These are phyloP conservation scores for Glycine soja DNA, from an alignment of 306 rosid genomes.

Conservation along the genomic window DNA sequence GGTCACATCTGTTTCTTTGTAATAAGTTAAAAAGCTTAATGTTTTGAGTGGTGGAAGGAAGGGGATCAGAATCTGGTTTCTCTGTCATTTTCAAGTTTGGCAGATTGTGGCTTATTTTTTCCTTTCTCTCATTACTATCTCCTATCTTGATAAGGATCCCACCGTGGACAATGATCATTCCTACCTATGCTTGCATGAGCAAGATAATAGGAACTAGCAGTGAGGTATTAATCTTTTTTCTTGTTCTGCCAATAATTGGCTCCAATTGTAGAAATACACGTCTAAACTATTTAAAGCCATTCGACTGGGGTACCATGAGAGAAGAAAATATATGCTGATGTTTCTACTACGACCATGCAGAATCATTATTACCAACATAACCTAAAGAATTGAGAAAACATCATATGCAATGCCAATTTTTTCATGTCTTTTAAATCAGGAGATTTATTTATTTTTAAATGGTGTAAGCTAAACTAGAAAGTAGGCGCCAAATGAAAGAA, in stretches of 20 bases:
- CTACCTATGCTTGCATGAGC: background rate
- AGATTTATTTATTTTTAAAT: background rate
- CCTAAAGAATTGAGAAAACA: slow-evolving; percentile 1
- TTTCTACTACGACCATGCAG: background rate
- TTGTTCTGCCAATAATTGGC: background rate
- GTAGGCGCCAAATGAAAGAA: slow-evolving; percentile 17
- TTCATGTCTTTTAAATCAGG: background rate
- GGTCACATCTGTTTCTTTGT: slow-evolving; percentile 61
- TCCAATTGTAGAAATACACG: slow-evolving; percentile 20
- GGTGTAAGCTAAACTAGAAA: slow-evolving; percentile 7
- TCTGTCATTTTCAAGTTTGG: slow-evolving; percentile 50
- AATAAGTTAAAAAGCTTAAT: slow-evolving; percentile 47
- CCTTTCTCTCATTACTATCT: slow-evolving; percentile 50
- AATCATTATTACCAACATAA: background rate
- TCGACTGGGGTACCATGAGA: slow-evolving; percentile 47
- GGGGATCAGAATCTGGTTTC: slow-evolving; percentile 68
- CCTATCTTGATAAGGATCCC: slow-evolving; percentile 62
- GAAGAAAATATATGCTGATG: slow-evolving; percentile 2
- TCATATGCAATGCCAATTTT: background rate
- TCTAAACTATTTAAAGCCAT: background rate
- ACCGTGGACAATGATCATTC: slow-evolving; percentile 30
- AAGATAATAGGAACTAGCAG: background rate
- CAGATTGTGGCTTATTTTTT: slow-evolving; percentile 38
- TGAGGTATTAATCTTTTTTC: slow-evolving; percentile 3
- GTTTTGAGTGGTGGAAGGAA: slow-evolving; percentile 59